Percentiles rank a stretch among this genome's conserved stretches.
phyloP scores from a whole-genome alignment of 2,329 filamentous ascomycete genomes.

The Trichoderma polysporum region DNA sequence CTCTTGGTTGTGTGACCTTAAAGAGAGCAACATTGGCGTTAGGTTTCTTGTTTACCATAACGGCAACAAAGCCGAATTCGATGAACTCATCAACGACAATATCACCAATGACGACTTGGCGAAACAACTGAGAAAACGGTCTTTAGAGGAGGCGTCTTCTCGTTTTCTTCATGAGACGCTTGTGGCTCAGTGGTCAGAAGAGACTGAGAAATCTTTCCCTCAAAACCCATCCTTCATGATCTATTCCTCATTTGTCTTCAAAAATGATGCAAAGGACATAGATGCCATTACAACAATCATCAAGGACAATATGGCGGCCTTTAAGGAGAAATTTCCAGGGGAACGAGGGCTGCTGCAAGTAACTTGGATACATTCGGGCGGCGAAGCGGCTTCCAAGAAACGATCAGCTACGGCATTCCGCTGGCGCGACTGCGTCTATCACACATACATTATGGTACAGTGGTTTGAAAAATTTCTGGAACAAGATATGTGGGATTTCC shows the following conservation, averaged over 20 bases:
- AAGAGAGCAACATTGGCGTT: constrained; percentile 7
- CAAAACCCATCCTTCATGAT: constrained; percentile 28
- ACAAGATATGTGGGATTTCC: constrained; percentile 28
- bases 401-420: constrained; percentile 29
- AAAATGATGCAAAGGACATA: constrained; percentile 12
- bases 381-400: constrained; percentile 20
- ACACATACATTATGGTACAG: constrained; percentile 33
- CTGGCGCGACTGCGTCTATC: constrained; percentile 32
- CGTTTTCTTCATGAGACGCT: constrained; percentile 34
- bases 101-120: not conserved
- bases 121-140: constrained; percentile 28
- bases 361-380: constrained; percentile 33
- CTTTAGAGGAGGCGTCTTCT: constrained; percentile 25
- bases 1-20: constrained; percentile 25
- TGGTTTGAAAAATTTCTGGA: constrained; percentile 37
- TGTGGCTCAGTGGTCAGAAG: constrained; percentile 31
- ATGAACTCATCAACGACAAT: constrained; percentile 7
- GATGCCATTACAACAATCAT: constrained; percentile 11
- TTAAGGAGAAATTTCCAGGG: constrained; percentile 24
- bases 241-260: constrained; percentile 28
- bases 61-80: constrained; percentile 10
- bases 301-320: constrained; percentile 19
- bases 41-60: constrained; percentile 25
- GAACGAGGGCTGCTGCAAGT: constrained; percentile 27
- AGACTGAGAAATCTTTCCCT: constrained; percentile 25